These are phyloP conservation scores for Penicillium waksmanii DNA, from an alignment of 495 filamentous ascomycete genomes.

Conservation along the genomic window DNA sequence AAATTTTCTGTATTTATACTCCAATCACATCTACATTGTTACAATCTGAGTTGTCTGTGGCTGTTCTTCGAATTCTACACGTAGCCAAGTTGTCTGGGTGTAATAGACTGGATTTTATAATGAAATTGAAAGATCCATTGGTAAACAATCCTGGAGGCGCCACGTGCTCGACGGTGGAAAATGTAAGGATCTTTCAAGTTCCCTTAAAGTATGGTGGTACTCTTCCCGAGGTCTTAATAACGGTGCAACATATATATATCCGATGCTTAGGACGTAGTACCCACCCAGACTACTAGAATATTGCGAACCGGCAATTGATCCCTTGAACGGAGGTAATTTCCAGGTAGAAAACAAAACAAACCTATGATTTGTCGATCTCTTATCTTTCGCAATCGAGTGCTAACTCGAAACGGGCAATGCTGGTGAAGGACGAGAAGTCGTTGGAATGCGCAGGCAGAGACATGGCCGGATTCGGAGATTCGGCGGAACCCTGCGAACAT, in stretches of 20 bases:
- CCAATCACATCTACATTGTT: conserved; percentile 34
- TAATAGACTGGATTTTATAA: too few species aligned
- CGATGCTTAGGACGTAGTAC: not conserved
- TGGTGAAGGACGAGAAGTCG: conserved; percentile 8
- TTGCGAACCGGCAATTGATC: not conserved
- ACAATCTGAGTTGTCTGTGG: not conserved
- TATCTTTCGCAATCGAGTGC: not conserved
- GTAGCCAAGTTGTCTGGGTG: too few species aligned
- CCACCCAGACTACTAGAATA: not conserved
- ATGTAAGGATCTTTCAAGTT: too few species aligned
- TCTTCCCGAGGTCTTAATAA: too few species aligned
- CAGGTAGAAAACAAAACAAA: not conserved
- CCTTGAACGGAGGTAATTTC: not conserved
- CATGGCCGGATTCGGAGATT: conserved; percentile 21
- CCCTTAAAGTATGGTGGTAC: too few species aligned
- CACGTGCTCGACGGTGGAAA: too few species aligned
- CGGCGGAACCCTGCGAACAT: not conserved
- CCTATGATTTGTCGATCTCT: not conserved
- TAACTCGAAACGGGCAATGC: conserved; percentile 16
- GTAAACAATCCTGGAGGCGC: too few species aligned
- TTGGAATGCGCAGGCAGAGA: conserved; percentile 19
- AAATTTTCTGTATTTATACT: conserved; percentile 47
- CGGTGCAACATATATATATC: too few species aligned
- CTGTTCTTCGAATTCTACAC: not conserved
- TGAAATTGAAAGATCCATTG: too few species aligned